Percentiles rank a stretch among this genome's conserved stretches.
Conservation (phyloP, 108 stramenopile species). For the Cyclotella choctawhatcheeana region DNA sequence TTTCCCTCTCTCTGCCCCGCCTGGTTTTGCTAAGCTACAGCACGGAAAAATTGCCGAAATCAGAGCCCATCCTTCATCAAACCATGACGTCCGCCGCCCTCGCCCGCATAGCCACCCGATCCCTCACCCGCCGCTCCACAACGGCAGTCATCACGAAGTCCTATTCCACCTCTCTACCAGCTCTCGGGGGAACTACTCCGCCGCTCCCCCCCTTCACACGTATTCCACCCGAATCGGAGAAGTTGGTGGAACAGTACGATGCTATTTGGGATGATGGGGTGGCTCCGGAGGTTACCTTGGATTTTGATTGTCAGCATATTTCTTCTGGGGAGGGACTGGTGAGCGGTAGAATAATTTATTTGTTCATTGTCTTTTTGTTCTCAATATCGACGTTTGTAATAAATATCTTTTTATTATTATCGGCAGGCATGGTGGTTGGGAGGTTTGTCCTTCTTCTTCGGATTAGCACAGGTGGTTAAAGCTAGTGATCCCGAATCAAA, state of each 20-base stretch:
- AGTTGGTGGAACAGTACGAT: conserved; percentile 94
- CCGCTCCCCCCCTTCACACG: conserved; percentile 84
- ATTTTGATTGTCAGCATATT: conserved; percentile 95
- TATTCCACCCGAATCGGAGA: conserved; percentile 72
- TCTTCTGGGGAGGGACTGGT: conserved; percentile 73
- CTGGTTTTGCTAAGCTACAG: background rate
- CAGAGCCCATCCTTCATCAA: background rate
- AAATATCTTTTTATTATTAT: background rate
- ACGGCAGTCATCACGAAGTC: conserved; percentile 48
- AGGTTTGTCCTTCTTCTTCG: conserved; percentile 79
- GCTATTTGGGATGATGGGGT: conserved; percentile 97
- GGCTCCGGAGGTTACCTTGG: conserved; percentile 93
- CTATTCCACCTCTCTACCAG: conserved; percentile 51
- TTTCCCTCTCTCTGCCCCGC: no score
- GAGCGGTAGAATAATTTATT: no score
- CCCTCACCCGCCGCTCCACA: conserved; percentile 65
- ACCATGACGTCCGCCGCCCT: conserved; percentile 36
- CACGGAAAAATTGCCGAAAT: background rate
- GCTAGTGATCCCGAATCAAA: conserved; percentile 61
- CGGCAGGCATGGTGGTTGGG: conserved; percentile 68
- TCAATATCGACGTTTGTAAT: background rate
- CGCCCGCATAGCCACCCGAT: conserved; percentile 30
- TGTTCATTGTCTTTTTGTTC: no score
- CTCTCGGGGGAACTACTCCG: conserved; percentile 59
- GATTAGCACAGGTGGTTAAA: conserved; percentile 70